Evolutionary conservation across 225 moss, liverwort and hornwort species (phyloP), one percentile per base, ranked within the genome.

Genomic region (Marchantia paleacea): DNA sequence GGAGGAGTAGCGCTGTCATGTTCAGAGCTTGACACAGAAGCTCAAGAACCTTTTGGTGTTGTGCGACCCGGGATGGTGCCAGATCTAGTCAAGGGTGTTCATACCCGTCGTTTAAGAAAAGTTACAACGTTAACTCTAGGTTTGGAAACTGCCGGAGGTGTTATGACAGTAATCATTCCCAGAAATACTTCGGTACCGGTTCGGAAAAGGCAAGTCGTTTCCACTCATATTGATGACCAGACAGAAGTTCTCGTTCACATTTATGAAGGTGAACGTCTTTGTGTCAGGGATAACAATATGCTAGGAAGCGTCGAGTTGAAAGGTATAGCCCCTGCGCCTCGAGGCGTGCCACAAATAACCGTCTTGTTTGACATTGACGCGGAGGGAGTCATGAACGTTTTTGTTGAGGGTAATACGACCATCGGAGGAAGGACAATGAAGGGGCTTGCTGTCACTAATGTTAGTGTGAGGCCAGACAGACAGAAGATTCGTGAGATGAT

Each of bases 181-280:
- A 86, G 92, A 7, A 91, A 90, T 77, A 93, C 92, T 6, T 83
- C 88, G 4, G 86, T 93, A 24, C 92, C 92, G 15, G 87, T 88
- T 4, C 87, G 89, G 83, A 93, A 90, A 81, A 90, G 85, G 55
- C 90, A 93, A 76, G 85, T 86, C 67, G 90, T 91, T 69, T 91
- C 90, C 62, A 91, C 91, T 15, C 89, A 85, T 16, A 90, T 90
- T 19, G 92, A 93, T 16, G 86, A 90, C 39, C 92, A 93, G 67
- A 89, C 92, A 10, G 69, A 82, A 30, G 52, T 82, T 54, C 86
- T 87, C 72, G 89, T 93, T 69, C 90, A 86, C 76, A 91, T 93
- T 69, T 81, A 88, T 80, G 91, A 93, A 73, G 92, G 92, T 65
- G 91, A 91, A 80, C 91, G 92, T 14, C 90, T 91, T 77, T 91